Base-by-base conservation (phyloP, 306 rosid species). In the Cicer arietinum region DNA sequence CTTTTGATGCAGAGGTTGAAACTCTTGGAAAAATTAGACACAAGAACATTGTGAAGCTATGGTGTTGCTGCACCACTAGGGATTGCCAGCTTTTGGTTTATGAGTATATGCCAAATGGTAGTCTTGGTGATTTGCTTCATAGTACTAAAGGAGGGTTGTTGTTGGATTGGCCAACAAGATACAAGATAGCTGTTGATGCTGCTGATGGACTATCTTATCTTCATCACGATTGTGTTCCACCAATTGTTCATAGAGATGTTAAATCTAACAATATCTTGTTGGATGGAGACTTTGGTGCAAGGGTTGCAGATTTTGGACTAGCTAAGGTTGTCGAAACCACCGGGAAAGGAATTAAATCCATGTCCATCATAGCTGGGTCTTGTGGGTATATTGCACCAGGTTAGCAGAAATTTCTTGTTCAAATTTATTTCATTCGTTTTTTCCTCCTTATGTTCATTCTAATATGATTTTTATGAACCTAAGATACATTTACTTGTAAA, bases 331-430 rank as follows among this genome's bases (percentile, higher is more conserved):
- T 94, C 0, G 97, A 94, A 80, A 78, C 84, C 13, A 57, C 90
- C 0, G 82, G 80, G 0, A 85, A 84, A 76, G 95, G 90, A 12
- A 81, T 81, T 30, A 87, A 90, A 80, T 85, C 99, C 74, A 94
- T 90, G 97, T 92, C 99, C 0, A 75, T 84, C 72, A 89, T 94
- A 37, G 96, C 97, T 12, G 99, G 99, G 39, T 94, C 99, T 35
- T 94, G 96, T 81, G 99, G 99, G 10, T 94, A 94, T 84, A 94
- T 94, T 51, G 99, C 99, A 56, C 99, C 99, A 85, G 98, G 98
- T 94, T 83, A 69, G 80, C 70, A n/a, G 16, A 59, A 63, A 18
- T 74, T 78, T 73, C 35, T 30, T 53, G 14, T 41, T 30, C 4
- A 2, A 58, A 10, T 7, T 58, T 39, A 35, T 43, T 61, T 57